Conservation (phyloP, 2,329 filamentous ascomycete species). For the Epichloe typhina region DNA sequence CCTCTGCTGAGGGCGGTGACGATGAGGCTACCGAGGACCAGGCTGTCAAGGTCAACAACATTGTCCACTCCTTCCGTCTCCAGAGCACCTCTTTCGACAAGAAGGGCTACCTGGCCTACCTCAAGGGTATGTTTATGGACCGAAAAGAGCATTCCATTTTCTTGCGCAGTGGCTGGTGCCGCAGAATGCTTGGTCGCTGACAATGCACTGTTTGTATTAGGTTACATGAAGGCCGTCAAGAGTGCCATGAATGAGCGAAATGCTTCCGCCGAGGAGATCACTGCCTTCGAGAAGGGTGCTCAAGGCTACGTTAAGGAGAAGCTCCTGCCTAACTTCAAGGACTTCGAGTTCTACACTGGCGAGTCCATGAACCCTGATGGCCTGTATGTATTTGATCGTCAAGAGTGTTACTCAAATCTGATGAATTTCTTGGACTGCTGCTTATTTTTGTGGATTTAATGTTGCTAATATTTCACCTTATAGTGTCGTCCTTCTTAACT, state of each 20-base stretch:
- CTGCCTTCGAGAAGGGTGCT: slow-evolving; percentile 69
- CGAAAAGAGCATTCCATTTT: no score
- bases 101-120: slow-evolving; percentile 69
- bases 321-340: slow-evolving; percentile 75
- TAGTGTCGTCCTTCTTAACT: slow-evolving; percentile 87
- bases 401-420: background rate
- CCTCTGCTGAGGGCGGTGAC: slow-evolving; percentile 84
- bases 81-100: slow-evolving; percentile 71
- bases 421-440: background rate
- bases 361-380: slow-evolving; percentile 86
- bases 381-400: slow-evolving; percentile 51
- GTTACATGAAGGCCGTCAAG: slow-evolving; percentile 88
- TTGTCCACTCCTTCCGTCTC: slow-evolving; percentile 85
- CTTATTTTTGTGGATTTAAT: background rate
- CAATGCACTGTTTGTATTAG: slow-evolving; percentile 26
- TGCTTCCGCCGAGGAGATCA: slow-evolving; percentile 52
- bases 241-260: slow-evolving; percentile 49
- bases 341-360: slow-evolving; percentile 90
- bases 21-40: slow-evolving; percentile 65
- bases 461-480: slow-evolving; percentile 2
- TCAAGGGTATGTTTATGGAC: slow-evolving; percentile 55
- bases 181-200: background rate
- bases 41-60: slow-evolving; percentile 72
- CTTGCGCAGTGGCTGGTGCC: no score
- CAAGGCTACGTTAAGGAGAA: slow-evolving; percentile 66